Evolutionary conservation across 805 yeast species (phyloP).

Genomic region (Starmerella floris): DNA sequence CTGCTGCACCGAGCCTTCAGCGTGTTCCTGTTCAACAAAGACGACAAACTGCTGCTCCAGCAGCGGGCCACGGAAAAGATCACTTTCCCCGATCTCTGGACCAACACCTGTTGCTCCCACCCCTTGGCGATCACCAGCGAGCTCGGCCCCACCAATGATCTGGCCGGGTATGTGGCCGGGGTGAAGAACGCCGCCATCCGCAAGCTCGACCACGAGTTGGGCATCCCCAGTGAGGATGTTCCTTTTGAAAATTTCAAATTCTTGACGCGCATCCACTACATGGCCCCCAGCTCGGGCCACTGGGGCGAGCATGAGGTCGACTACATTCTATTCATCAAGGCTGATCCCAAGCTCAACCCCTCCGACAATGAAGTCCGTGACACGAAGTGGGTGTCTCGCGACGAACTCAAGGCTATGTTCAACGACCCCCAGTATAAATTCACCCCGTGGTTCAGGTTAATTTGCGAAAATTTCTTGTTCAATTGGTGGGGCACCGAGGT

Average conservation of each 20-base stretch:
- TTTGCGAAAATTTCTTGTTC: conserved; percentile 80
- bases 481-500: conserved; percentile 65
- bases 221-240: conserved; percentile 48
- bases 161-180: conserved; percentile 56
- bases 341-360: conserved; percentile 38
- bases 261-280: conserved; percentile 88
- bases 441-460: conserved; percentile 97
- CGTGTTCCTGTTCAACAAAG: conserved; percentile 76
- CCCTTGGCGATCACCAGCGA: conserved; percentile 78
- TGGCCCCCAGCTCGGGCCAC: conserved; percentile 58
- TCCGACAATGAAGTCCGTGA: conserved; percentile 82
- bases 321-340: conserved; percentile 67
- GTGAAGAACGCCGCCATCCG: conserved; percentile 81
- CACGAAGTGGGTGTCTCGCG: conserved; percentile 53
- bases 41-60: conserved; percentile 68
- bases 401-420: conserved; percentile 65
- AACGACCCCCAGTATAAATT: conserved; percentile 50
- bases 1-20: conserved; percentile 91
- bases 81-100: conserved; percentile 95
- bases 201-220: conserved; percentile 85
- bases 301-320: conserved; percentile 99
- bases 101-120: conserved; percentile 97
- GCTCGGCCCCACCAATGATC: conserved; percentile 41
- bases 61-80: conserved; percentile 94
- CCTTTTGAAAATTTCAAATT: conserved; percentile 62